Conservation (phyloP, 2,329 filamentous ascomycete species). For the Pestalotiopsis sp. region DNA sequence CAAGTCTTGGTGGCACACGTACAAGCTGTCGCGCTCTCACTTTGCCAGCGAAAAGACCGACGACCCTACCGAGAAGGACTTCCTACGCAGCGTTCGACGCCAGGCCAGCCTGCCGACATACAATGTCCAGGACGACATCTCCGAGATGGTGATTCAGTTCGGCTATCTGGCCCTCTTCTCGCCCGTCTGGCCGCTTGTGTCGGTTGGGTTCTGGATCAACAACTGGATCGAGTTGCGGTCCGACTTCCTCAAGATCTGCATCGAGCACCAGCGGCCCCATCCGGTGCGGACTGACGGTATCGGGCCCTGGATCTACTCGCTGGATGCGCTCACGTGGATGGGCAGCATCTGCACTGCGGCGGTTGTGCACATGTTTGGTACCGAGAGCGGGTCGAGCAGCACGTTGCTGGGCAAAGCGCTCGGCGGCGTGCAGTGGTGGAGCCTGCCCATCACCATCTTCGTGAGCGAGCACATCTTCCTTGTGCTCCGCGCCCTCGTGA, state of each 20-base stretch:
- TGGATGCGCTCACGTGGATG: constrained; percentile 72
- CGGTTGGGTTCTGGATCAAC: constrained; percentile 73
- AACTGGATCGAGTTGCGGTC: constrained; percentile 79
- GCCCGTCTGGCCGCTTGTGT: constrained; percentile 75
- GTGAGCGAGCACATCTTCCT: constrained; percentile 75
- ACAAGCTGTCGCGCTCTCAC: constrained; percentile 34
- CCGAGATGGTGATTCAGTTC: constrained; percentile 75
- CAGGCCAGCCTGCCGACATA: constrained; percentile 71
- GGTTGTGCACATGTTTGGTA: constrained; percentile 73
- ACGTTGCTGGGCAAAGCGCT: constrained; percentile 6
- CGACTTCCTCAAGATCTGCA: constrained; percentile 76
- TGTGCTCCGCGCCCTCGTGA: constrained; percentile 51
- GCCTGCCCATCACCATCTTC: constrained; percentile 70
- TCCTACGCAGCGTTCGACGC: constrained; percentile 65
- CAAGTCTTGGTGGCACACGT: constrained; percentile 48
- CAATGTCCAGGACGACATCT: constrained; percentile 73
- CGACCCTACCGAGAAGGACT: constrained; percentile 63
- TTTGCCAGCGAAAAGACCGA: constrained; percentile 58
- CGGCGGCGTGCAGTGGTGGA: constrained; percentile 63
- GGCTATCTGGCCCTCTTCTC: constrained; percentile 76
- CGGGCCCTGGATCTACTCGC: constrained; percentile 71
- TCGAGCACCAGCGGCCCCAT: constrained; percentile 72
- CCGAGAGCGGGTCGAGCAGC: constrained; percentile 51
- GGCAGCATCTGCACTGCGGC: constrained; percentile 74
- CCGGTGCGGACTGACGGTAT: constrained; percentile 74